Evolutionary conservation across 1,139 yeast genomes (phyloP).

Genomic region (Hansenula lynferdii): DNA sequence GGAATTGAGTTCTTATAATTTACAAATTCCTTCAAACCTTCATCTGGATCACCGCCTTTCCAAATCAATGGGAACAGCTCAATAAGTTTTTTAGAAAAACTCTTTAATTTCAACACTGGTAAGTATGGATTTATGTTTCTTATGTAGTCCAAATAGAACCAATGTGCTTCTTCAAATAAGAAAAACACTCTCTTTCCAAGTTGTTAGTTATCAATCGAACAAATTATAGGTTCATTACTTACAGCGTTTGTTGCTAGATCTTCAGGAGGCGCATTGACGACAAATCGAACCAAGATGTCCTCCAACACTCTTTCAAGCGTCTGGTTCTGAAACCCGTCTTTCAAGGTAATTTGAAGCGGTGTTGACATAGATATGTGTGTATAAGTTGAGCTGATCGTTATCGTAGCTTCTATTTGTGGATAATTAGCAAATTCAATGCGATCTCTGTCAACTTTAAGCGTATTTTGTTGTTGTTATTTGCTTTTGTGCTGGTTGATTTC

Average conservation of each 20-base stretch:
- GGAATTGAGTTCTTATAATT: constrained; percentile 89
- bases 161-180: constrained; percentile 97
- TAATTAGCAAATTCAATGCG: neutral
- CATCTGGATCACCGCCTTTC: constrained; percentile 79
- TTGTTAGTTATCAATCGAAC: neutral
- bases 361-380: neutral
- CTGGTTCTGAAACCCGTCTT: constrained; percentile 20
- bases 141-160: constrained; percentile 91
- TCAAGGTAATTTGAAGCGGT: constrained; percentile 19
- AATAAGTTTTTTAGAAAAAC: constrained; percentile 70
- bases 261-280: constrained; percentile 88
- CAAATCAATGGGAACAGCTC: constrained; percentile 80
- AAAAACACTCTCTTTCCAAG: constrained; percentile 58
- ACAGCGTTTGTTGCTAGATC: constrained; percentile 78
- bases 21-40: constrained; percentile 72
- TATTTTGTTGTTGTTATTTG: neutral
- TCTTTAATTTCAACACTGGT: constrained; percentile 75
- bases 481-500: neutral
- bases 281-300: constrained; percentile 84
- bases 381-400: too few relatives aligned
- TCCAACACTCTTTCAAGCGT: constrained; percentile 76
- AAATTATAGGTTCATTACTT: neutral
- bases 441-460: neutral
- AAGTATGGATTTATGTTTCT: constrained; percentile 69
- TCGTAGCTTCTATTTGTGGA: neutral